Base-by-base conservation (phyloP, 768 basidiomycete genomes). In the Tulasnella sp. region DNA sequence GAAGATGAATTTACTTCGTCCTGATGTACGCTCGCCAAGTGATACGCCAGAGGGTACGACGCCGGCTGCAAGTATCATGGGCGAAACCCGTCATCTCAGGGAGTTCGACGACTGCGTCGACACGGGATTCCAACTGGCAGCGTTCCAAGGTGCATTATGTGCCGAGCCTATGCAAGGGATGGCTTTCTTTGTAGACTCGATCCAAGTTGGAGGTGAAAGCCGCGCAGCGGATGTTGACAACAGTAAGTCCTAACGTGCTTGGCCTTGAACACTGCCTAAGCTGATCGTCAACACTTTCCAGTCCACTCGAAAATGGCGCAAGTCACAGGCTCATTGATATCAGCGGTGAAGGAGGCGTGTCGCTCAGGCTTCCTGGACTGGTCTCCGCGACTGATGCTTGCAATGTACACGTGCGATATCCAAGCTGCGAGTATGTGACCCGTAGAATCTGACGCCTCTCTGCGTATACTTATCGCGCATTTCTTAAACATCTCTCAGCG, bases 391-490 rank as follows among this genome's bases (percentile, higher is more conserved):
- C 78, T 99, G 64, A 89, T 93, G 83, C 74, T 99, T 64, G 96
- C 96, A 0, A 98, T 98, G 92, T 99, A 99, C 70, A 85, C 87
- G 11, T 99, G 94, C 70, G 93, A 98, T 67, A 98, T 99, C 55
- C 96, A 97, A 72, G 90, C 93, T 1, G 92, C 94, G 15, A 90
- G 93, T 97, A 69, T 68, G 89, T 76, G 12, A 30, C 45, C 41
- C 34, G 25, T 15, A 12, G 7, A 46, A 12, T 24, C 17, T 25
- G 19, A 2, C 15, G 15, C 34, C 34, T 17, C 27, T 22, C 25
- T 4, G 24, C 31, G 19, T 21, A 27, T 44, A 21, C 25, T 25
- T 15, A n/a, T n/a, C n/a, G n/a, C n/a, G 31, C 19, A 17, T 7
- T 17, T 15, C 38, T 19, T 15, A 15, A 52, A 44, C 53, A 46